These are phyloP conservation scores for Annona cherimola DNA, from an alignment of 164 flowering plant genomes.

Conservation along the genomic window DNA sequence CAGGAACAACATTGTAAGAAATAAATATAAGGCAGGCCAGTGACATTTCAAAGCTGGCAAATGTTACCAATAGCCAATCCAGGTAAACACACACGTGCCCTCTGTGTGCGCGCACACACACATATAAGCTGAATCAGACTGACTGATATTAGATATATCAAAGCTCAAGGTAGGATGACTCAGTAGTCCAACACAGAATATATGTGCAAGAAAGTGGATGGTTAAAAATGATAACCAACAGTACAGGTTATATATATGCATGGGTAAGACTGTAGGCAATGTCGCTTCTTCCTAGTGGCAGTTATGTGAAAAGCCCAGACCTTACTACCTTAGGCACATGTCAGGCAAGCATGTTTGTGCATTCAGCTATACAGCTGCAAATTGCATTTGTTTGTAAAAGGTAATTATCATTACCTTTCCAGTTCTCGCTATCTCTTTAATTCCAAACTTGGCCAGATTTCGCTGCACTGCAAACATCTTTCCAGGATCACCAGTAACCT, in stretches of 20 bases:
- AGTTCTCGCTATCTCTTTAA: constrained; percentile 86
- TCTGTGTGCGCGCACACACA: neutral
- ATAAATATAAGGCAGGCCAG: neutral
- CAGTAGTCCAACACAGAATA: neutral
- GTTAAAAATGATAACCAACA: neutral
- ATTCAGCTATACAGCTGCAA: neutral
- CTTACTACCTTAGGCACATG: neutral
- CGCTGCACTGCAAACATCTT: constrained; percentile 79
- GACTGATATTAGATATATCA: neutral
- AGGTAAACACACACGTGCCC: neutral
- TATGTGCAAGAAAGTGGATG: neutral
- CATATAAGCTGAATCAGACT: neutral
- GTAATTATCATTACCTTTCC: constrained; percentile 61
- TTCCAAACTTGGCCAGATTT: constrained; percentile 78
- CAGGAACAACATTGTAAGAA: neutral
- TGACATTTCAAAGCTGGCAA: neutral
- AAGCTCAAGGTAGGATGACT: neutral
- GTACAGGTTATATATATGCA: neutral
- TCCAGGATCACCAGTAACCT: constrained; percentile 99
- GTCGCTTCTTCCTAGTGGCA: neutral
- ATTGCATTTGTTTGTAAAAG: neutral
- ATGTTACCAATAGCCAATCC: neutral
- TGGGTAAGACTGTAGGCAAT: neutral
- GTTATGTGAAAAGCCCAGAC: neutral
- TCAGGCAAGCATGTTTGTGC: neutral